Evolutionary conservation across 768 basidiomycete species (phyloP).

Genomic region (Favolaschia claudopus): DNA sequence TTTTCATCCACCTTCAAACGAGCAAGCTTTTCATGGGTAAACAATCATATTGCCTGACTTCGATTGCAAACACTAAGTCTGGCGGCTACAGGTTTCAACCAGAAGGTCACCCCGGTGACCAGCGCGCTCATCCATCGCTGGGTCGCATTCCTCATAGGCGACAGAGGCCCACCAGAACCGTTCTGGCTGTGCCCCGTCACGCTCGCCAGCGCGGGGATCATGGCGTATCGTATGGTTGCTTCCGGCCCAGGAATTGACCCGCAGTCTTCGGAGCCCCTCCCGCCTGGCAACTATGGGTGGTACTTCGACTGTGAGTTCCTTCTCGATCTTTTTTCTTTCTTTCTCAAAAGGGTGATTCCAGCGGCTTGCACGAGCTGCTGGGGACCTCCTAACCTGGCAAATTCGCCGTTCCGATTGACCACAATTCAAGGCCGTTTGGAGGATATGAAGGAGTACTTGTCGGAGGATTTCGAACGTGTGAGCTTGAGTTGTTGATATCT

Average conservation of each 20-base stretch:
- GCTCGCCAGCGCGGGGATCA: neutral
- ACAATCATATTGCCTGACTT: neutral
- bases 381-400: neutral
- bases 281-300: conserved; percentile 13
- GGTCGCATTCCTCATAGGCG: neutral
- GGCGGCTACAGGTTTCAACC: conserved; percentile 5
- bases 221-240: neutral
- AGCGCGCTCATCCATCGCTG: neutral
- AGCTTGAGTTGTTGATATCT: too few relatives aligned
- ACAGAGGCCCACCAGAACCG: neutral
- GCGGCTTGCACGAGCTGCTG: neutral
- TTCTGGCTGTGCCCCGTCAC: conserved; percentile 7
- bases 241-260: neutral
- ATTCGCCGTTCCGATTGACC: too few relatives aligned
- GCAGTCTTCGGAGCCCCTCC: neutral
- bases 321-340: neutral
- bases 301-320: neutral
- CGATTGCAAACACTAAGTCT: too few relatives aligned
- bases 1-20: neutral
- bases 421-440: too few relatives aligned
- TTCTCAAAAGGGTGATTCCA: neutral
- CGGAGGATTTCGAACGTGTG: too few relatives aligned
- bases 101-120: neutral
- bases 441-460: too few relatives aligned
- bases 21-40: conserved; percentile 1